Evolutionary conservation across 805 yeast species (phyloP).

Genomic region (Saccharomycopsis guyanensis): DNA sequence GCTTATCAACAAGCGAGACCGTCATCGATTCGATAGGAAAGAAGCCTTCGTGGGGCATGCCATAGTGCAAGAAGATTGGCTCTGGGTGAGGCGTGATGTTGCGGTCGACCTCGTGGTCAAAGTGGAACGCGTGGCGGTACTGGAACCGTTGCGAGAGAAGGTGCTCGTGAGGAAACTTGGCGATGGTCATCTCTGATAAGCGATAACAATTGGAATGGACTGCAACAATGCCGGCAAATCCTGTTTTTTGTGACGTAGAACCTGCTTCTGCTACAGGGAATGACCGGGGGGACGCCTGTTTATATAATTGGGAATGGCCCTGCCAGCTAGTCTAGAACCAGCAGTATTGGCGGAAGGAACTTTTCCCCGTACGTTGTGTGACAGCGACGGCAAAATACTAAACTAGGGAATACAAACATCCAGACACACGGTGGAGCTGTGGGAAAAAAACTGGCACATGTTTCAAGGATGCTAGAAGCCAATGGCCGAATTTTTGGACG

Average conservation of each 20-base stretch:
- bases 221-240: not conserved
- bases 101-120: conserved; percentile 7
- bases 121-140: conserved; percentile 15
- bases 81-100: conserved; percentile 26
- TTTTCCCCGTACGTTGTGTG: conserved; percentile 13
- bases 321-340: not conserved
- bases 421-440: no score
- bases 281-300: not conserved
- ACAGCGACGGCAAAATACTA: no score
- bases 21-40: conserved; percentile 34
- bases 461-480: no score
- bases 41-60: conserved; percentile 36
- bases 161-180: conserved; percentile 1
- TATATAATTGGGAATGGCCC: not conserved
- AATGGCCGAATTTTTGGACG: no score
- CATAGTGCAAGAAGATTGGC: conserved; percentile 33
- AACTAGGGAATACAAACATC: no score
- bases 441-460: no score
- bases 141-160: conserved; percentile 13
- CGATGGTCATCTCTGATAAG: not conserved
- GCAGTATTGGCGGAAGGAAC: not conserved
- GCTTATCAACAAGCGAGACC: conserved; percentile 31
- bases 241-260: not conserved
- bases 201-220: not conserved
- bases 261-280: not conserved